Conservation (phyloP, 805 yeast species). For the Lipomyces kockii region DNA sequence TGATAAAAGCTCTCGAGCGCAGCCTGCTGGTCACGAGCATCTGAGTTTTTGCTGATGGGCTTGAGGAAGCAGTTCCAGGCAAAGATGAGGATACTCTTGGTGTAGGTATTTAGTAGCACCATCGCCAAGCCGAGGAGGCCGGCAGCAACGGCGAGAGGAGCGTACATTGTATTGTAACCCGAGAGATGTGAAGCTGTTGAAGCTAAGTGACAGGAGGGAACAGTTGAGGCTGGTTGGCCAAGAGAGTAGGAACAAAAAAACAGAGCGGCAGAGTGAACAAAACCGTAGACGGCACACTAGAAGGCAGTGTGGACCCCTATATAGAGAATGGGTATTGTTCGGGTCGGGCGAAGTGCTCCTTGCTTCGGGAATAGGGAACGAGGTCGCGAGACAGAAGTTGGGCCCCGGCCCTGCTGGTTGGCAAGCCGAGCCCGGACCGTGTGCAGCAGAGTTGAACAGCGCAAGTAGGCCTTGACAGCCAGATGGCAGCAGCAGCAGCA, state of each 20-base stretch:
- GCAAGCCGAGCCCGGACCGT: neutral
- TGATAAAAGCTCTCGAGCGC: constrained; percentile 72
- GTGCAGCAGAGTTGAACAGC: no score
- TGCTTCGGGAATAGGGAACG: neutral
- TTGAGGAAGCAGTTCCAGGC: constrained; percentile 62
- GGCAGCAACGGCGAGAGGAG: constrained; percentile 16
- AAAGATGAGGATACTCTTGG: constrained; percentile 42
- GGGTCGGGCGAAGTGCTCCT: neutral
- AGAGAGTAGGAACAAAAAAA: neutral
- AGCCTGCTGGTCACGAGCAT: constrained; percentile 55
- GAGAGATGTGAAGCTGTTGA: constrained; percentile 2
- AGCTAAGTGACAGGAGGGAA: neutral
- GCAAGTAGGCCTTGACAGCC: neutral
- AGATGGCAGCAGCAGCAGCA: neutral
- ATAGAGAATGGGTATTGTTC: neutral
- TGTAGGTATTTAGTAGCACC: constrained; percentile 12
- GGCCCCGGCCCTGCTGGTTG: neutral
- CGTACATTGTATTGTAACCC: constrained; percentile 15
- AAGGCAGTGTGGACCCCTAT: neutral
- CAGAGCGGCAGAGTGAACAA: neutral
- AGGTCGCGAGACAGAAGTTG: neutral
- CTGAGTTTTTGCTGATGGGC: constrained; percentile 53
- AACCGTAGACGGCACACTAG: no score
- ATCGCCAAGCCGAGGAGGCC: constrained; percentile 26
- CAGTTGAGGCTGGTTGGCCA: neutral